Conservation (phyloP, 768 basidiomycete genomes). For the Favolaschia claudopus region DNA sequence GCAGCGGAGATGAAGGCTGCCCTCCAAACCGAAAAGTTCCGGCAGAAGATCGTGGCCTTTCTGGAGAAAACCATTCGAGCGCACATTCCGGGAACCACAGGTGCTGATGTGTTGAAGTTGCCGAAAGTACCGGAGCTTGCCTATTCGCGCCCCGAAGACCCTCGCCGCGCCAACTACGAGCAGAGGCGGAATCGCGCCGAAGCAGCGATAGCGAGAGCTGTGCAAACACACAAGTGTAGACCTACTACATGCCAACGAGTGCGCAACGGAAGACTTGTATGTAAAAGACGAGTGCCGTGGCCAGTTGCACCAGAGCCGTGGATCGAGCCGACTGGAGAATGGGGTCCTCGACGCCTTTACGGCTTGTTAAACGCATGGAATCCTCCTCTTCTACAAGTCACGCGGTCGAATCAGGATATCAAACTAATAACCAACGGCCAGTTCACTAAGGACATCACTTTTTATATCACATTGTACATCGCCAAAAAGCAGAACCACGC, state of each 20-base stretch:
- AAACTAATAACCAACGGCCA: slow-evolving; percentile 44
- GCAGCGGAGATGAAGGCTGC: slow-evolving; percentile 1
- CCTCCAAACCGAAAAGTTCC: slow-evolving; percentile 34
- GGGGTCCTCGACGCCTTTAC: slow-evolving; percentile 32
- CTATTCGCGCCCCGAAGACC: slow-evolving; percentile 45
- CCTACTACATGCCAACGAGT: slow-evolving; percentile 23
- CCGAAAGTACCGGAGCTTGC: slow-evolving; percentile 30
- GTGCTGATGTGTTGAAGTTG: slow-evolving; percentile 17
- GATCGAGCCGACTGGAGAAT: slow-evolving; percentile 35
- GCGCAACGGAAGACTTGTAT: slow-evolving; percentile 28
- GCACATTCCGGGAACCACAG: slow-evolving; percentile 30
- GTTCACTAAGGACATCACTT: slow-evolving; percentile 41
- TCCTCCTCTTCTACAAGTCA: slow-evolving; percentile 28
- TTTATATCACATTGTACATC: slow-evolving; percentile 39
- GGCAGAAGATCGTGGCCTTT: slow-evolving; percentile 31
- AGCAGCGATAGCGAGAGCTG: slow-evolving; percentile 26
- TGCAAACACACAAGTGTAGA: slow-evolving; percentile 44
- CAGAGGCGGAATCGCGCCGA: slow-evolving; percentile 20
- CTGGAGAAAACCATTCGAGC: slow-evolving; percentile 42
- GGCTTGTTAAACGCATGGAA: slow-evolving; percentile 38
- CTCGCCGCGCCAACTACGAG: slow-evolving; percentile 26
- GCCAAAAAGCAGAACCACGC: slow-evolving; percentile 32
- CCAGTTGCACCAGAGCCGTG: slow-evolving; percentile 24
- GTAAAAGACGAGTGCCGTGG: slow-evolving; percentile 46
- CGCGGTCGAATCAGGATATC: slow-evolving; percentile 45